These are phyloP conservation scores for Hygrocybe punicea DNA, from an alignment of 768 basidiomycete species.

Conservation along the genomic window DNA sequence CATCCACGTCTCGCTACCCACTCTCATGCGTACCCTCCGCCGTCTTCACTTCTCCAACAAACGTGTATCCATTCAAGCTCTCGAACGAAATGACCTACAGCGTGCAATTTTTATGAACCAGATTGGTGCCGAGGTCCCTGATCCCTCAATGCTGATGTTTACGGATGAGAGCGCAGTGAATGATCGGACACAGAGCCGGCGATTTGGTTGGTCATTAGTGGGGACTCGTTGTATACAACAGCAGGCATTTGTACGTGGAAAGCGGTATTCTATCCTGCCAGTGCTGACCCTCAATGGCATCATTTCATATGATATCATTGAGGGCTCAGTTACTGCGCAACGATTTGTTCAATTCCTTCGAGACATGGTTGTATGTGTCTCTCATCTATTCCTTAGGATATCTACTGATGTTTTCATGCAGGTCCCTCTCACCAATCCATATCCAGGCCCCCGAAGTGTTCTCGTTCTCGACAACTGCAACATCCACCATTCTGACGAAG, in stretches of 20 bases:
- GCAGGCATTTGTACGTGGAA: constrained; percentile 22
- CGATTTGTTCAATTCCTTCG: constrained; percentile 30
- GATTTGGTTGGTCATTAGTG: constrained; percentile 14
- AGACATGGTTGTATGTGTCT: constrained; percentile 24
- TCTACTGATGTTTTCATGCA: constrained; percentile 14
- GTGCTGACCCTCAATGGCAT: constrained; percentile 27
- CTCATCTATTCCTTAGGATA: constrained; percentile 10
- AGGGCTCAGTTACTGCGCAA: constrained; percentile 35
- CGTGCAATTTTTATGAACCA: constrained; percentile 1
- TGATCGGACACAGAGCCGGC: constrained; percentile 17
- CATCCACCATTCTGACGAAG: constrained; percentile 38
- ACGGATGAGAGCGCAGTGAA: constrained; percentile 30
- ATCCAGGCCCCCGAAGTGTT: constrained; percentile 32
- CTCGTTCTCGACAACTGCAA: constrained; percentile 40
- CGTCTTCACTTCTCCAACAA: constrained; percentile 4
- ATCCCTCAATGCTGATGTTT: constrained; percentile 11
- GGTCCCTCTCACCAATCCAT: constrained; percentile 23
- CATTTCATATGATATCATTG: constrained; percentile 34
- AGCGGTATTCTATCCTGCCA: constrained; percentile 28
- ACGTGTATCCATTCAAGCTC: neutral
- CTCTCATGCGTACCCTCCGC: neutral
- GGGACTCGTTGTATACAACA: constrained; percentile 20
- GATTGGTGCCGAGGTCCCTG: neutral
- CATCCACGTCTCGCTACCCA: neutral
- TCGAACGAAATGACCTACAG: constrained; percentile 1